phyloP scores from a whole-genome alignment of 371 early-diverging fungal species.

The Mucor lusitanicus region DNA sequence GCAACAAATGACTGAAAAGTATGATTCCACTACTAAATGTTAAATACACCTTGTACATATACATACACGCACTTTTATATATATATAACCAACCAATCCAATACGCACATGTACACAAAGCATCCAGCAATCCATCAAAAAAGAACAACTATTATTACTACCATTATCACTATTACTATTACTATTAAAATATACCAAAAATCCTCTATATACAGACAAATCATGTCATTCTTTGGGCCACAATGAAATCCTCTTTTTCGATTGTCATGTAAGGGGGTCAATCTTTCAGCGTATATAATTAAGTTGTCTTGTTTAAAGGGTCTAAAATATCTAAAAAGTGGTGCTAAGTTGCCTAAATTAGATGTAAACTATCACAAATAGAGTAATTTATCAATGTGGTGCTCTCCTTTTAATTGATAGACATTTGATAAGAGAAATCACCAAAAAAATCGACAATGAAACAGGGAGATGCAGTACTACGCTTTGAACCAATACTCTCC shows the following conservation, averaged over 20 bases:
- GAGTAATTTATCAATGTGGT: not conserved
- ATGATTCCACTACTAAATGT: constrained; percentile 9
- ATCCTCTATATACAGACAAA: not conserved
- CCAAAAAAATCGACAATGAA: not conserved
- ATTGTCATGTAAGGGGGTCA: not conserved
- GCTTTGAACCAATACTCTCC: not conserved
- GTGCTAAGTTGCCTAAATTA: not conserved
- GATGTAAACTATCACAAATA: not conserved
- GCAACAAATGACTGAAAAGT: constrained; percentile 11
- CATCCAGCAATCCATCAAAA: not conserved
- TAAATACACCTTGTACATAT: not conserved
- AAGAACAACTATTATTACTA: not conserved
- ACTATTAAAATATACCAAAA: not conserved
- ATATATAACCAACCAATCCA: not conserved
- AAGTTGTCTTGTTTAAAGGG: not conserved
- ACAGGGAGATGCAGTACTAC: not conserved
- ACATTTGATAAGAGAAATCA: not conserved
- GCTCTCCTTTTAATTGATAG: not conserved
- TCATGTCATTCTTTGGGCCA: not conserved
- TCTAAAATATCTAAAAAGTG: not conserved
- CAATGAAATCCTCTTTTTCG: not conserved
- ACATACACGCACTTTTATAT: not conserved
- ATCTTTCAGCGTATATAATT: not conserved
- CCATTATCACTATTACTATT: not conserved
- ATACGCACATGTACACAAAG: not conserved